Percentiles rank a stretch among this genome's conserved stretches.
Conservation (phyloP, 1,139 yeast genomes). For the Saccharomyces pastorianus region DNA sequence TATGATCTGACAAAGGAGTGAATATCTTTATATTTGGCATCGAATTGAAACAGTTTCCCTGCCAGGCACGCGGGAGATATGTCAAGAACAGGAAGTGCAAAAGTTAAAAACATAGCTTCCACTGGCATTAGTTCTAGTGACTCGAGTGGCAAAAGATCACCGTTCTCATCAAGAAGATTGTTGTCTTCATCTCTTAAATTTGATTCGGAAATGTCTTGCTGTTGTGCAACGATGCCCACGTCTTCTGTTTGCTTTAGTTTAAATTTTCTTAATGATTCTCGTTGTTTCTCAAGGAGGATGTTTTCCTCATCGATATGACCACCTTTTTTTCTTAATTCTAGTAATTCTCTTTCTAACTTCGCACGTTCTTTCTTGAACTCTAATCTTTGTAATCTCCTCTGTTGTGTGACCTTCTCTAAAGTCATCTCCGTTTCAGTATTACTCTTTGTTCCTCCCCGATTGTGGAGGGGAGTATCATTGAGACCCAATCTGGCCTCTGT, state of each 20-base stretch:
- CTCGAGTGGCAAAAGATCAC: conserved; percentile 45
- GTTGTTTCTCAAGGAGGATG: conserved; percentile 27
- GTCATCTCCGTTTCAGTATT: conserved; percentile 31
- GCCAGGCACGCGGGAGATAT: conserved; percentile 14
- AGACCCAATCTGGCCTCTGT: conserved; percentile 42
- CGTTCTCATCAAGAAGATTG: conserved; percentile 35
- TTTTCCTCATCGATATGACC: conserved; percentile 26
- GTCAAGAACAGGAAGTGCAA: conserved; percentile 38
- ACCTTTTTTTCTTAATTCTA: conserved; percentile 30
- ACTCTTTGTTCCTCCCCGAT: conserved; percentile 23
- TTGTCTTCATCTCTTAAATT: conserved; percentile 37
- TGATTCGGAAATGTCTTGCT: conserved; percentile 12
- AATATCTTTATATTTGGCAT: conserved; percentile 11
- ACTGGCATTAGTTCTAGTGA: conserved; percentile 63
- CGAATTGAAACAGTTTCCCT: conserved; percentile 4
- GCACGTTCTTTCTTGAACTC: conserved; percentile 56
- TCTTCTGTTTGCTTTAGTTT: conserved; percentile 31
- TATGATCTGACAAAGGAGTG: conserved; percentile 34
- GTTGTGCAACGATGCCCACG: background rate
- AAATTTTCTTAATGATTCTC: conserved; percentile 25
- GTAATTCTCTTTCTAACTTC: conserved; percentile 30
- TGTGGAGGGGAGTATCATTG: background rate
- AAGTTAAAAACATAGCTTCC: conserved; percentile 63
- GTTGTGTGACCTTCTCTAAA: conserved; percentile 69
- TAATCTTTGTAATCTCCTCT: conserved; percentile 64